These are phyloP conservation scores for Cochliopodium minus DNA, from an alignment of 208 protist genomes.

Conservation along the genomic window DNA sequence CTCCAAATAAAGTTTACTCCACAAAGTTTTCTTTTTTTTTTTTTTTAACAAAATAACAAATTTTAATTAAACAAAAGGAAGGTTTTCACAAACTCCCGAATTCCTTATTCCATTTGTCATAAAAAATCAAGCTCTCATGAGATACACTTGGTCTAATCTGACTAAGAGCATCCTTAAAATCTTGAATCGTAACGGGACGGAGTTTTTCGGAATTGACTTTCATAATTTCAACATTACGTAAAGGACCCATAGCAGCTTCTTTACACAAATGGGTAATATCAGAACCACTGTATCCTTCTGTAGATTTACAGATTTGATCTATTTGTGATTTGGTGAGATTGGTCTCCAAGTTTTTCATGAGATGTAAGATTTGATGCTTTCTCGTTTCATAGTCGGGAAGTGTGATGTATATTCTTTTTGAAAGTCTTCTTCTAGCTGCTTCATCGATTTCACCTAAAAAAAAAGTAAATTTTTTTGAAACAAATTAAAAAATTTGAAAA, in stretches of 20 bases:
- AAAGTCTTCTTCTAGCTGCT: slow-evolving; percentile 44
- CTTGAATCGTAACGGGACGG: slow-evolving; percentile 22
- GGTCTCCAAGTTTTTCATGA: not conserved
- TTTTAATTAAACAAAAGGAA: no score
- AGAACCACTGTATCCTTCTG: slow-evolving; percentile 55
- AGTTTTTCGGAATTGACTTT: no score
- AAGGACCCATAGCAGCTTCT: slow-evolving; percentile 54
- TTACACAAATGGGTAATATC: slow-evolving; percentile 67
- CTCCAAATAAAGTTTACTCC: no score
- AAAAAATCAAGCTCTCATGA: slow-evolving; percentile 13
- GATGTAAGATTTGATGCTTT: not conserved
- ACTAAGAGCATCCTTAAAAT: slow-evolving; percentile 24
- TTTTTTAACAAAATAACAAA: no score
- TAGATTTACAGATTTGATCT: not conserved
- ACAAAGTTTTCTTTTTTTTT: no score
- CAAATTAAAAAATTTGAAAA: not conserved
- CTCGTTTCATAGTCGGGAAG: slow-evolving; percentile 38
- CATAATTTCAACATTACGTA: no score
- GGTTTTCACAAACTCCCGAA: slow-evolving; percentile 23
- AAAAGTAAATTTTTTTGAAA: no score
- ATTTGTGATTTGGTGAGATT: not conserved
- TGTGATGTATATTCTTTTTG: slow-evolving; percentile 60
- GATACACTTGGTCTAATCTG: slow-evolving; percentile 22
- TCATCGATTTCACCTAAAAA: slow-evolving; percentile 67
- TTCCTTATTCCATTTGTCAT: slow-evolving; percentile 26